A percentile compares a stretch with the other conserved stretches of the same genome.
Conservation (phyloP, 306 rosid species). For the Crotalaria pallida region DNA sequence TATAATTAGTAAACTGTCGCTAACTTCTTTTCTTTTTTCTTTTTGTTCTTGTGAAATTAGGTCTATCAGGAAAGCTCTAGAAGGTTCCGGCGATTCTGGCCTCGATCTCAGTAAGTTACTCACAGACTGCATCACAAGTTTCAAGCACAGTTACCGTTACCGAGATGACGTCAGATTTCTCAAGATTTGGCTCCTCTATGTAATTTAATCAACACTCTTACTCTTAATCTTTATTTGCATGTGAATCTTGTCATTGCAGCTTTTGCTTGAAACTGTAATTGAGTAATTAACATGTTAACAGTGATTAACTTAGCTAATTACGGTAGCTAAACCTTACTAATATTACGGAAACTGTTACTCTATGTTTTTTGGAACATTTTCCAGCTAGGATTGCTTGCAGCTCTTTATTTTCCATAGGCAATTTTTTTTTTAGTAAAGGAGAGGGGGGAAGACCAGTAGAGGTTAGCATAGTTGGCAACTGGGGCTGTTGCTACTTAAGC, state of each 20-base stretch:
- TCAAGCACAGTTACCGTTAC: conserved; percentile 48
- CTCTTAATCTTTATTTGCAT: not conserved
- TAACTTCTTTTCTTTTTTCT: no score
- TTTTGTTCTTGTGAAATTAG: conserved; percentile 25
- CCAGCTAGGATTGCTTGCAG: not conserved
- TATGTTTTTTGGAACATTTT: not conserved
- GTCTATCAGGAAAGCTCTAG: conserved; percentile 51
- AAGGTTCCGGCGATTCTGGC: conserved; percentile 26
- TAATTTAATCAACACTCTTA: not conserved
- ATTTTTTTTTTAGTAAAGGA: no score
- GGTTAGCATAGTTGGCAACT: no score
- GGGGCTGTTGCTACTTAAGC: no score
- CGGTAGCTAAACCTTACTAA: not conserved
- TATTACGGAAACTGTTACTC: no score
- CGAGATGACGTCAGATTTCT: conserved; percentile 67
- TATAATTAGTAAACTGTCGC: no score
- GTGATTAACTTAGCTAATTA: not conserved
- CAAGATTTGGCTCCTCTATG: conserved; percentile 75
- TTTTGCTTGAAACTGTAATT: not conserved
- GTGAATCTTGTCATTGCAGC: not conserved
- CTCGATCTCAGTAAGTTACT: conserved; percentile 36
- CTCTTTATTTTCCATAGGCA: no score
- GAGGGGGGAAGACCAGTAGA: no score
- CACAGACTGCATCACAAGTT: conserved; percentile 46
- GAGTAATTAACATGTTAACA: not conserved